These are phyloP conservation scores for Rosellinia necatrix DNA, from an alignment of 2,329 filamentous ascomycete genomes.

Conservation along the genomic window DNA sequence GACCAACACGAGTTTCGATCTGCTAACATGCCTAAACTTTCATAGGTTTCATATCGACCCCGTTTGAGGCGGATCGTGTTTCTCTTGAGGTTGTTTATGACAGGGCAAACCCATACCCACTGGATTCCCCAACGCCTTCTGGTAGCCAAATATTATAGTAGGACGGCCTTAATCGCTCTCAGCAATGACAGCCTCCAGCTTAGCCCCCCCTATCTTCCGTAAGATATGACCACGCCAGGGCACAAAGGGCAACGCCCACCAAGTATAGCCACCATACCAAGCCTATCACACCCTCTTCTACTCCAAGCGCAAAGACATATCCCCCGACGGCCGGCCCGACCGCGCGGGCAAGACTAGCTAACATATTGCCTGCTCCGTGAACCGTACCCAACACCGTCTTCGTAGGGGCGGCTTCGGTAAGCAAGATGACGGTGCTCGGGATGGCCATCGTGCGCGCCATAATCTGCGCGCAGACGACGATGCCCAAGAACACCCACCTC, in stretches of 20 bases:
- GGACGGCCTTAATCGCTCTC: no score
- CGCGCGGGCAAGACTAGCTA: conserved; percentile 37
- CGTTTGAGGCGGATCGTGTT: no score
- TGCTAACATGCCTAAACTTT: no score
- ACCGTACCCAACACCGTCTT: conserved; percentile 45
- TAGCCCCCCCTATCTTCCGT: conserved; percentile 23
- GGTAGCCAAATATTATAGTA: no score
- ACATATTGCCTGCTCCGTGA: conserved; percentile 42
- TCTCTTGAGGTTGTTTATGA: no score
- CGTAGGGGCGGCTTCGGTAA: conserved; percentile 45
- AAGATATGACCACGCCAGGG: conserved; percentile 38
- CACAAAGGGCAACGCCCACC: conserved; percentile 35
- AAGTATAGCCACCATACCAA: conserved; percentile 41
- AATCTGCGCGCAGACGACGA: conserved; percentile 63
- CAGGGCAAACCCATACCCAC: no score
- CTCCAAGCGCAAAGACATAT: conserved; percentile 38
- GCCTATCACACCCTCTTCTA: conserved; percentile 35
- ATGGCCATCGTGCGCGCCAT: conserved; percentile 62
- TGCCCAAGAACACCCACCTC: conserved; percentile 59
- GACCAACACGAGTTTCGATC: no score
- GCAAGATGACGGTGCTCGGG: conserved; percentile 46
- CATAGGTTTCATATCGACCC: no score
- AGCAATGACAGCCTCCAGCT: no score
- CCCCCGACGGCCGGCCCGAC: conserved; percentile 37
- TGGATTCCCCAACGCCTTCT: no score